Base-by-base conservation (phyloP, 768 basidiomycete genomes). In the Sutorius australiensis region DNA sequence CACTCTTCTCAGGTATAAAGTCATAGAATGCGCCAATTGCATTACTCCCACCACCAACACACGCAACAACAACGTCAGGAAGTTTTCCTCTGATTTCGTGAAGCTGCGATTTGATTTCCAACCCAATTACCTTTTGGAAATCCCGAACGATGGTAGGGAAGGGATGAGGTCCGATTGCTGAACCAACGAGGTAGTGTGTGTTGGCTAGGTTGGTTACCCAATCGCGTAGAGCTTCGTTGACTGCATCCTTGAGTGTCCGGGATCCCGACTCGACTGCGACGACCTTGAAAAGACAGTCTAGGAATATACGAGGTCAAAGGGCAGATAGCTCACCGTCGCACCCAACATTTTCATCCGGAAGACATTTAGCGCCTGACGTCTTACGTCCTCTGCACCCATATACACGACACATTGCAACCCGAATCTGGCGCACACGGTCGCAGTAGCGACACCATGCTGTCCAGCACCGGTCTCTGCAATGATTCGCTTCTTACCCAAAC, bases 401-500 rank as follows among this genome's bases (percentile, higher is more conserved):
- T 95, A 99, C 65, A 99, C 80, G 60, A 95, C 72, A 67, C 97
- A 99, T 72, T 97, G 86, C 78, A 98, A 68, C 6, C 92, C 95
- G 62, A 98, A 99, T 61, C 90, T 89, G 21, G 97, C 97, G 61
- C 97, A 98, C 21, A 92, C 97, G 6, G 97, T 99, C 1, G 97
- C 97, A 43, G 97, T 98, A 19, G 97, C 97, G 30, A 99, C 97
- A 68, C 97, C 97, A 69, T 99, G 97, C 69, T 98, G 97, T 14
- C 97, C 97, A 1, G 97, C 97, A 56, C 97, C 97, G 1, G 97
- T 98, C 76, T 99, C 97, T 31, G 97, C 97, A 59, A 98, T 98
- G 64, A 99, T 98, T 49, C 95, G 83, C 36, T 79, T 97, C 75
- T 99, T 99, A 17, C 97, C 97, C 53, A 98, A 75, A 41, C 97